A percentile compares a stretch with the other conserved stretches of the same genome.
Conservation (phyloP, 2,329 filamentous ascomycete genomes). For the Talaromyces piceae region DNA sequence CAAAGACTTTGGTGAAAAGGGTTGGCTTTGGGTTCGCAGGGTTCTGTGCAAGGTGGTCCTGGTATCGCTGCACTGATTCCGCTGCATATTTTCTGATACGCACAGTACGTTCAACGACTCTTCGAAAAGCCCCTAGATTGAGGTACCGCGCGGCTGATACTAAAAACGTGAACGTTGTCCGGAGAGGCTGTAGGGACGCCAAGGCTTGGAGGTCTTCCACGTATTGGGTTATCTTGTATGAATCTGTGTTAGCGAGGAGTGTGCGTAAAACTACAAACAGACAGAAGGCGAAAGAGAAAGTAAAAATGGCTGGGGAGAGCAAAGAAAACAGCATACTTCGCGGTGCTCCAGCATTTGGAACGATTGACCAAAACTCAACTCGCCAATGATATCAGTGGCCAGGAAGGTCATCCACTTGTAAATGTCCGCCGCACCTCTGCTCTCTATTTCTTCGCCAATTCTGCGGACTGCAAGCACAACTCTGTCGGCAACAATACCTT, state of each 20-base stretch:
- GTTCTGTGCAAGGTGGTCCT: conserved; percentile 12
- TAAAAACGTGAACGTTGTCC: conserved; percentile 18
- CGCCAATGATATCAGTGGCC: conserved; percentile 48
- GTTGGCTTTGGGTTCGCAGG: conserved; percentile 26
- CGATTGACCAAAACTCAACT: conserved; percentile 50
- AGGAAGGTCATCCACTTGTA: conserved; percentile 50
- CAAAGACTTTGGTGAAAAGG: conserved; percentile 30
- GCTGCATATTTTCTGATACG: conserved; percentile 18
- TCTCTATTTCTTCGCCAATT: conserved; percentile 41
- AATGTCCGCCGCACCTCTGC: conserved; percentile 36
- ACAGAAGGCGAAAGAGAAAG: background rate
- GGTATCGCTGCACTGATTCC: conserved; percentile 20
- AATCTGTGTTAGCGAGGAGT: background rate
- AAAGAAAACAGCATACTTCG: conserved; percentile 28
- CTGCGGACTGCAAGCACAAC: conserved; percentile 34
- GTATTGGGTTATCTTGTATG: conserved; percentile 35
- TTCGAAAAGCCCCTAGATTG: conserved; percentile 19
- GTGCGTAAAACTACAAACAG: too few species aligned
- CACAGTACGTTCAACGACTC: conserved; percentile 13
- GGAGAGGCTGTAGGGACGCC: conserved; percentile 4
- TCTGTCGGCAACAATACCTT: conserved; percentile 34
- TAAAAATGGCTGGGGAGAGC: background rate
- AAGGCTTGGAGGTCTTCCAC: conserved; percentile 26
- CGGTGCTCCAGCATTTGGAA: conserved; percentile 47
- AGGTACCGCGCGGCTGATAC: conserved; percentile 16